Percentiles rank a stretch among this genome's conserved stretches.
Conservation (phyloP, 805 yeast genomes). For the Wickerhamiella bombiphila region DNA sequence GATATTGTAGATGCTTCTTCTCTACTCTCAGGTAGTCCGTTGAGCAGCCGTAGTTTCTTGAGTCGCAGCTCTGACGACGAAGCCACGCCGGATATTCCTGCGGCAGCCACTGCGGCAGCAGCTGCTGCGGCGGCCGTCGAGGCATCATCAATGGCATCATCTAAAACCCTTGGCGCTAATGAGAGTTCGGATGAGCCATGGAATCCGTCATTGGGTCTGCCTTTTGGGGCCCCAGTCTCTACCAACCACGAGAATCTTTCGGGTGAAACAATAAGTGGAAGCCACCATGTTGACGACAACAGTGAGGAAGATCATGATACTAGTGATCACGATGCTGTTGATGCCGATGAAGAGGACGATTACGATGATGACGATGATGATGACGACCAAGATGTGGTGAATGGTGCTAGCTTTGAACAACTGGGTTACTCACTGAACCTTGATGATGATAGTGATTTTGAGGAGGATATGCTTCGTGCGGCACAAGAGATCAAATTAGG, state of each 20-base stretch:
- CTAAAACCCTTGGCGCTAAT: too few relatives aligned
- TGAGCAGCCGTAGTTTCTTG: neutral
- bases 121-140: too few relatives aligned
- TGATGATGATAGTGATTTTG: conserved; percentile 30
- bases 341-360: conserved; percentile 7
- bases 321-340: conserved; percentile 6
- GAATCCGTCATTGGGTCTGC: neutral
- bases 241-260: too few relatives aligned
- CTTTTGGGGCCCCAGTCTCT: neutral
- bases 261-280: too few relatives aligned
- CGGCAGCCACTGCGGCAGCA: too few relatives aligned
- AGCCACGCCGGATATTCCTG: too few relatives aligned
- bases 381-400: conserved; percentile 5
- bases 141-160: too few relatives aligned
- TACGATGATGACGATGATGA: conserved; percentile 3
- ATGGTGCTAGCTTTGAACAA: neutral
- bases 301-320: neutral
- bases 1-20: too few relatives aligned
- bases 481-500: conserved; percentile 21
- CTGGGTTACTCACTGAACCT: conserved; percentile 25
- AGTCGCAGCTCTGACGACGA: neutral
- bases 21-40: neutral
- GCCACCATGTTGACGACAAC: too few relatives aligned
- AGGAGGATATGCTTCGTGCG: conserved; percentile 27
- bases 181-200: neutral